These are phyloP conservation scores for Nothophaeocryptopus gaeumannii DNA, from an alignment of 2,329 filamentous ascomycete genomes.

Conservation along the genomic window DNA sequence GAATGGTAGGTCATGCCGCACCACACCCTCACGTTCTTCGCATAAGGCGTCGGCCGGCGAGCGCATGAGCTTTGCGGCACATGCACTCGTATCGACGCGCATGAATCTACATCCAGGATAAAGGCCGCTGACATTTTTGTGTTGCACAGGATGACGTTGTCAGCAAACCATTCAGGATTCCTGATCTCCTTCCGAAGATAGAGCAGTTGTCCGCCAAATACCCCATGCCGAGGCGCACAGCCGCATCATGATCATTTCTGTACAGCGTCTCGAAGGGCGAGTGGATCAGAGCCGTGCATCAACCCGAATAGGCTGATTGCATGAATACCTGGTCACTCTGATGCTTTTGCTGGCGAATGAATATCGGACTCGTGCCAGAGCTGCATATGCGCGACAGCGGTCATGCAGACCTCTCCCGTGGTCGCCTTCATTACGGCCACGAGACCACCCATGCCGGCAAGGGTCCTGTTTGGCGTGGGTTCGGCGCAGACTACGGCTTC, in stretches of 20 bases:
- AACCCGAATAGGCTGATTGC: not conserved
- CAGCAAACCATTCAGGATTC: constrained; percentile 51
- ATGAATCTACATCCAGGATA: not conserved
- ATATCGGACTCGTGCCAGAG: no score
- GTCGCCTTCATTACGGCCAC: no score
- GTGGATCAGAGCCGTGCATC: not conserved
- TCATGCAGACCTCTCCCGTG: no score
- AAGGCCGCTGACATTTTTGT: constrained; percentile 19
- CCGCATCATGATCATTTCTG: not conserved
- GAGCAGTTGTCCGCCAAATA: constrained; percentile 44
- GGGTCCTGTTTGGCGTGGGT: no score
- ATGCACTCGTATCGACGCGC: constrained; percentile 2
- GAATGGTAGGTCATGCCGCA: constrained; percentile 53
- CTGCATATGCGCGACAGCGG: no score
- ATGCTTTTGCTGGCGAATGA: no score
- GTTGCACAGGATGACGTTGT: constrained; percentile 48
- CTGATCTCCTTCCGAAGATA: constrained; percentile 51
- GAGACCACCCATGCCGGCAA: no score
- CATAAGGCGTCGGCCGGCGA: no score
- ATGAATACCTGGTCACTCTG: no score
- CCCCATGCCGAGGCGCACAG: constrained; percentile 23
- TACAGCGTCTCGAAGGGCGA: no score
- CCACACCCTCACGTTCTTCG: constrained; percentile 7
- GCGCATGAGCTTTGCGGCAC: constrained; percentile 4
- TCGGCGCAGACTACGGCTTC: no score